Percentiles rank a stretch among this genome's conserved stretches.
Evolutionary conservation across 345 rosid species (phyloP).

Genomic region (Xanthoceras sorbifolium): DNA sequence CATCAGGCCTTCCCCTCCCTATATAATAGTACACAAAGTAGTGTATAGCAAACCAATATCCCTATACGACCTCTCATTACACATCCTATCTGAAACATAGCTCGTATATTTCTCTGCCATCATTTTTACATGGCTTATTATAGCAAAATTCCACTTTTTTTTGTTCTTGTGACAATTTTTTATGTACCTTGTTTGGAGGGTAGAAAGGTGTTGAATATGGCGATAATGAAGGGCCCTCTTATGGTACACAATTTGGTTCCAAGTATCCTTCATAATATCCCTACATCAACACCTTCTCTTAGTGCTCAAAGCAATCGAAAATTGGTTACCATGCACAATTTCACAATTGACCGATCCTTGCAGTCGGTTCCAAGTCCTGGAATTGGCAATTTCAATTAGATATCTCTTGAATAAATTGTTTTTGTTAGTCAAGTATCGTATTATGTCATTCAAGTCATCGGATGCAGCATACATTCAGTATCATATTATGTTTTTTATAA

Average conservation of each 20-base stretch:
- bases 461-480: too few species aligned
- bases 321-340: neutral
- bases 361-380: neutral
- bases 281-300: neutral
- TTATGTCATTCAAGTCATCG: neutral
- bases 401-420: neutral
- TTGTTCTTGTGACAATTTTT: conserved; percentile 4
- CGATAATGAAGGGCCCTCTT: neutral
- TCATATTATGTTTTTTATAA: too few species aligned
- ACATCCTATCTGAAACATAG: too few species aligned
- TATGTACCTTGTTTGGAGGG: neutral
- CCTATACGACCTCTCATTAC: neutral
- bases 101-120: neutral
- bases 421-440: neutral
- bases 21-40: neutral
- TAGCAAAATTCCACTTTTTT: conserved; percentile 1
- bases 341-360: neutral
- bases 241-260: neutral
- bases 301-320: neutral
- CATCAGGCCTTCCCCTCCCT: neutral
- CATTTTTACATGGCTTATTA: conserved; percentile 4
- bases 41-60: too few species aligned
- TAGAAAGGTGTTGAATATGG: neutral
- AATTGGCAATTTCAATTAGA: neutral
- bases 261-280: neutral